Evolutionary conservation across 2,329 filamentous ascomycete species (phyloP).

Genomic region (Canariomyces notabilis): DNA sequence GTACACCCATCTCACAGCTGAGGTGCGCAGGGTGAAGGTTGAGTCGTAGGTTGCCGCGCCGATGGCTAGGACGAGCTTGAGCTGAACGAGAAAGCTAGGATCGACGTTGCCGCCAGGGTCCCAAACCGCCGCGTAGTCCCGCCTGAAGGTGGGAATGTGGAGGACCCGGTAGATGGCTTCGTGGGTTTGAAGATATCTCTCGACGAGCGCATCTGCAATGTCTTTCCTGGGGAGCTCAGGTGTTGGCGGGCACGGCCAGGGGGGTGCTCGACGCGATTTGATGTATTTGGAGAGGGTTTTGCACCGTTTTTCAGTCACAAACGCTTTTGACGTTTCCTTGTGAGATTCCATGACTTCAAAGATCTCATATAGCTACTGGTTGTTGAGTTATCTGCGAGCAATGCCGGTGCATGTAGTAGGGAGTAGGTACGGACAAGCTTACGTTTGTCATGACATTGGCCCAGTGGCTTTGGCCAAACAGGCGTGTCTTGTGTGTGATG

Average conservation of each 20-base stretch:
- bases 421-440: slow-evolving; percentile 20
- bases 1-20: slow-evolving; percentile 52
- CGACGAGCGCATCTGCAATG: slow-evolving; percentile 43
- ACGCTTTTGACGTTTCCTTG: slow-evolving; percentile 34
- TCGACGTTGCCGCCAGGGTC: slow-evolving; percentile 24
- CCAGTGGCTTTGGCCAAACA: slow-evolving; percentile 56
- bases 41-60: slow-evolving; percentile 49
- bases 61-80: slow-evolving; percentile 55
- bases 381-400: too few relatives aligned
- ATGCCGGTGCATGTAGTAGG: slow-evolving; percentile 1
- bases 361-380: slow-evolving; percentile 42
- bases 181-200: slow-evolving; percentile 42
- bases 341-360: slow-evolving; percentile 40
- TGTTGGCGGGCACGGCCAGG: slow-evolving; percentile 42
- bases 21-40: slow-evolving; percentile 42
- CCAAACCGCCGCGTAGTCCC: slow-evolving; percentile 50
- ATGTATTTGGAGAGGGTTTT: slow-evolving; percentile 50
- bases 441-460: slow-evolving; percentile 46
- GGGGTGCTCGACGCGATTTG: slow-evolving; percentile 45
- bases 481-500: slow-evolving; percentile 50
- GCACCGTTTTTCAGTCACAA: slow-evolving; percentile 40
- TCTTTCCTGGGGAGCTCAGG: slow-evolving; percentile 42
- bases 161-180: slow-evolving; percentile 47
- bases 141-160: slow-evolving; percentile 46
- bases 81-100: slow-evolving; percentile 46